Evolutionary conservation across 1,284 basidiomycete species (phyloP).

Genomic region (Puccinia polysora): DNA sequence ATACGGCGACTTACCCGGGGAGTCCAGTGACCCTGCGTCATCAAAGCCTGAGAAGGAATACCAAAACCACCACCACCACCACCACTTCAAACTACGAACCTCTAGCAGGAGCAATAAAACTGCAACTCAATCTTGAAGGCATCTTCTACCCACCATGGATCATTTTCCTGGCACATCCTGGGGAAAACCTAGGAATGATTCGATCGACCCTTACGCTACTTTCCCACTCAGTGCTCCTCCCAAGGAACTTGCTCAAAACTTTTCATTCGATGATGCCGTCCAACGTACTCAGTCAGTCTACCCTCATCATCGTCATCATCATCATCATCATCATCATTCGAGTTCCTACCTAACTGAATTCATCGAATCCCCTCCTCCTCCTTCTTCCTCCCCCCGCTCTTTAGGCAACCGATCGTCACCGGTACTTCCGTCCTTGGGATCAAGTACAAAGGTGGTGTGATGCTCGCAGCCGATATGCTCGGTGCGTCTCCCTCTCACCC

Average conservation of each 20-base stretch:
- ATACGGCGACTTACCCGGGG: no score
- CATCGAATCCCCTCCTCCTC: neutral
- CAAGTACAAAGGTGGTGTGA: conserved; percentile 91
- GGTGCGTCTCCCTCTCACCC: conserved; percentile 58
- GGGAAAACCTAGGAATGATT: conserved; percentile 60
- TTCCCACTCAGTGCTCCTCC: conserved; percentile 63
- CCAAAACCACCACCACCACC: neutral
- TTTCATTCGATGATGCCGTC: conserved; percentile 62
- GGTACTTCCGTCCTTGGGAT: conserved; percentile 92
- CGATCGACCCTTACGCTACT: conserved; percentile 67
- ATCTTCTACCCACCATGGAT: conserved; percentile 1
- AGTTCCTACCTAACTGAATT: conserved; percentile 12
- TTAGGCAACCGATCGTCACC: conserved; percentile 87
- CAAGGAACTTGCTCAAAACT: conserved; percentile 13
- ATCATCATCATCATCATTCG: no score
- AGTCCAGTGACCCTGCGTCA: no score
- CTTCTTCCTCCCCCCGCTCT: neutral
- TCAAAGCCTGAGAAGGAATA: no score
- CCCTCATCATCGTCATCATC: no score
- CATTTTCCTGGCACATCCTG: conserved; percentile 42
- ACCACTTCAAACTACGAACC: neutral
- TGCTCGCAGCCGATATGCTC: conserved; percentile 98
- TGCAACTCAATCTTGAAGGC: neutral
- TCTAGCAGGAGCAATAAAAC: neutral
- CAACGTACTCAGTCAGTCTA: conserved; percentile 69